A percentile compares a stretch with the other conserved stretches of the same genome.
These are phyloP conservation scores for Cladophialophora carrionii DNA, from an alignment of 2,329 filamentous ascomycete genomes.

Conservation along the genomic window DNA sequence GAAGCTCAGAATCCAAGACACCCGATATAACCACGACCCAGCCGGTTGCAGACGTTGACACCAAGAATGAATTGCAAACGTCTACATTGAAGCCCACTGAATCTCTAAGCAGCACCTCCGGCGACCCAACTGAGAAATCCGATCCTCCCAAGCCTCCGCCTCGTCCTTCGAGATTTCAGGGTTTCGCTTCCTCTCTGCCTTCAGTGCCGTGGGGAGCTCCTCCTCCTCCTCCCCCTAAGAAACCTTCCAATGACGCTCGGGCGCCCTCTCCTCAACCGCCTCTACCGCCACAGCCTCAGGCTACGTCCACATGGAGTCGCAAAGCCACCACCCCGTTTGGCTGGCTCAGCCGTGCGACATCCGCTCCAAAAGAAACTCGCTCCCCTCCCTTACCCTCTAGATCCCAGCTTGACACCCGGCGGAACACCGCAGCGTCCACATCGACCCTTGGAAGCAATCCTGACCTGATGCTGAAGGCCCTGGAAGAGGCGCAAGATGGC, in stretches of 20 bases:
- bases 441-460: slow-evolving; percentile 78
- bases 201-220: slow-evolving; percentile 70
- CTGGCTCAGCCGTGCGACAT: slow-evolving; percentile 47
- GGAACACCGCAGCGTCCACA: slow-evolving; percentile 80
- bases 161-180: slow-evolving; percentile 65
- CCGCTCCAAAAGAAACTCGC: slow-evolving; percentile 58
- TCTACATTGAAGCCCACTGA: slow-evolving; percentile 21
- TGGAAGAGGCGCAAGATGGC: slow-evolving; percentile 67
- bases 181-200: slow-evolving; percentile 72
- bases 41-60: slow-evolving; percentile 20
- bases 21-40: slow-evolving; percentile 13
- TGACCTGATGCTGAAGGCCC: slow-evolving; percentile 74
- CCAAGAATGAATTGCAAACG: slow-evolving; percentile 6
- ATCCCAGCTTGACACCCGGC: slow-evolving; percentile 51
- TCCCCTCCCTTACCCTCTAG: slow-evolving; percentile 59
- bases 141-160: slow-evolving; percentile 51
- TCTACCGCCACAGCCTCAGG: slow-evolving; percentile 40
- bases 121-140: slow-evolving; percentile 39
- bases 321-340: slow-evolving; percentile 88
- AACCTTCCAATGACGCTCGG: slow-evolving; percentile 37
- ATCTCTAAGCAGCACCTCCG: slow-evolving; percentile 12
- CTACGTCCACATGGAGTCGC: slow-evolving; percentile 52
- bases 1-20: slow-evolving; percentile 13
- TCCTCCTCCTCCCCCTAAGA: slow-evolving; percentile 29
- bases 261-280: slow-evolving; percentile 42